Evolutionary conservation across 2,329 filamentous ascomycete species (phyloP), one percentile per base, ranked within the genome.

Genomic region (Stagonosporopsis vannaccii): DNA sequence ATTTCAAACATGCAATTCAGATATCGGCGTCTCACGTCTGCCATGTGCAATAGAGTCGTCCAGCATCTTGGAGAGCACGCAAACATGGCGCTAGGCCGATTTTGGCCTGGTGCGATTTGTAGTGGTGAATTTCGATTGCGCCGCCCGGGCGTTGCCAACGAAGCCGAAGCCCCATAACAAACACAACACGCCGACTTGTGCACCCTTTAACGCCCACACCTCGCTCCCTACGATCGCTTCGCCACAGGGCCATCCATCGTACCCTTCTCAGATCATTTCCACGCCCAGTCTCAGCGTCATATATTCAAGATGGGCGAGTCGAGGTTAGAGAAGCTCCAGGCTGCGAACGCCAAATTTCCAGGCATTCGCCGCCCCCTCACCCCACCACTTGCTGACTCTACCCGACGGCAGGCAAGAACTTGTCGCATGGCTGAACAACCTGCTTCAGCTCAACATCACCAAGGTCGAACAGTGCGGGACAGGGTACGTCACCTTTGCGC

Each of bases 381-480:
- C 22, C 53, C 36, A 48, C 51, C 61, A 55, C 41, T 51, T 51
- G 54, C 67, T 72, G 51, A 72, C 61, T 23, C 32, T 11, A n/a
- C 43, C 30, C 28, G 41, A 41, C 42, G 26, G 59, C 63, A 98
- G 95, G 84, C 95, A 99, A 81, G 95, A 99, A 82, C 87, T 99
- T 69, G 84, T 99, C 69, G 86, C 88, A 81, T 99, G 95, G 95
- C 84, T 98, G 67, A 99, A 99, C 84, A 94, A 91, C 84, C 90
- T 99, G 61, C 88, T 99, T 47, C 92, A 97, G 82, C 89, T 99
- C 73, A 99, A 98, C 82, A 88, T 99, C 72, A 98, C 85, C 72
- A 98, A 97, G 81, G 92, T 99, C 77, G 95, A 99, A 82, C 95
- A 99, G 85, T 98, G 94, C 78, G 95, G 95, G 77, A 98, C 94